Conservation (phyloP, 495 filamentous ascomycete species). For the Tuber microsphaerosporum region DNA sequence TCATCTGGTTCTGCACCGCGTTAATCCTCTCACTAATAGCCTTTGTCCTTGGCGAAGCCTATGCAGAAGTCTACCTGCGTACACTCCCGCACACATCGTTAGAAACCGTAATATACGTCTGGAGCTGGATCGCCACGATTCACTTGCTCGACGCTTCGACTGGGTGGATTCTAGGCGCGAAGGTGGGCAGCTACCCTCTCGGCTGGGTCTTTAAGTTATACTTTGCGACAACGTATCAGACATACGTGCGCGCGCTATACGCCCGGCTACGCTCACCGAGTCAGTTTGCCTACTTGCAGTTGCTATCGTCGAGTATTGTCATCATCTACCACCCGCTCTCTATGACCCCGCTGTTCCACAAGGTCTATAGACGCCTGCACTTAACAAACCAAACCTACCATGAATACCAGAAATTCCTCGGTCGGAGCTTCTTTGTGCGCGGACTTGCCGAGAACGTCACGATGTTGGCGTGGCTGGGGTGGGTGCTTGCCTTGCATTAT, state of each 20-base stretch:
- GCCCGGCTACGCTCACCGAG: conserved; percentile 54
- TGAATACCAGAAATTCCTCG: conserved; percentile 55
- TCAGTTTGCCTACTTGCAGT: conserved; percentile 56
- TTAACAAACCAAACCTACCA: conserved; percentile 52
- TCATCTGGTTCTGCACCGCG: conserved; percentile 60
- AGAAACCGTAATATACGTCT: conserved; percentile 59
- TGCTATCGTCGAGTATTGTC: conserved; percentile 54
- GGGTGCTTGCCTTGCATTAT: conserved; percentile 56
- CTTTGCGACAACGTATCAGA: conserved; percentile 61
- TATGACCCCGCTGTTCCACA: conserved; percentile 55
- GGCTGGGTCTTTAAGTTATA: conserved; percentile 62
- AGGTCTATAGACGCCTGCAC: conserved; percentile 46
- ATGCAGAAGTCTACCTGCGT: conserved; percentile 58
- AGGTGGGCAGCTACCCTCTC: conserved; percentile 57
- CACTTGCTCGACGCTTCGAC: conserved; percentile 54
- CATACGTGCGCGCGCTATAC: conserved; percentile 62
- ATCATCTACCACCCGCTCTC: conserved; percentile 50
- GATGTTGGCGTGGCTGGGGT: conserved; percentile 59
- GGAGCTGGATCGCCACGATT: conserved; percentile 59
- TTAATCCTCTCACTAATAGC: conserved; percentile 55
- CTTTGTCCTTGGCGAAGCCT: conserved; percentile 59
- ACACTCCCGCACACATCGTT: conserved; percentile 58
- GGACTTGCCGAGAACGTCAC: conserved; percentile 56
- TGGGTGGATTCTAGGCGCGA: conserved; percentile 57
- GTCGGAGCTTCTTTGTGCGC: conserved; percentile 56